A percentile compares a stretch with the other conserved stretches of the same genome.
phyloP scores from a whole-genome alignment of 1,284 basidiomycete species.

The Naganishia cerealis region DNA sequence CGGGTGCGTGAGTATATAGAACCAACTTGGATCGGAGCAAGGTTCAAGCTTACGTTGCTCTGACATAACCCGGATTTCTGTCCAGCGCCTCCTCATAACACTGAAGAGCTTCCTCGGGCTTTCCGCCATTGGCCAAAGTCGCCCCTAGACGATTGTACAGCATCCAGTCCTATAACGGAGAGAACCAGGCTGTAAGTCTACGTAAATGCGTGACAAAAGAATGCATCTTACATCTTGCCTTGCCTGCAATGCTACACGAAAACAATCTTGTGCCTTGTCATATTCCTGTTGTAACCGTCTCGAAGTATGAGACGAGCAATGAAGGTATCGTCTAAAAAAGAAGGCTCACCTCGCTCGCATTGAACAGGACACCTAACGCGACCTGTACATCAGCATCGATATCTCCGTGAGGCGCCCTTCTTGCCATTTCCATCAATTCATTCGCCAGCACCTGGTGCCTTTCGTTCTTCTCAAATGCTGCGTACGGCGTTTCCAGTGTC shows the following conservation, averaged over 20 bases:
- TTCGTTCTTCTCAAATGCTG: conserved; percentile 22
- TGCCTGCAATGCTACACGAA: conserved; percentile 79
- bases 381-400: conserved; percentile 94
- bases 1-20: neutral
- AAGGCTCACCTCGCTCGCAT: conserved; percentile 74
- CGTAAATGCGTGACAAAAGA: conserved; percentile 23
- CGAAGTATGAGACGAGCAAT: conserved; percentile 24
- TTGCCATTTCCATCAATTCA: conserved; percentile 53
- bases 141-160: conserved; percentile 95
- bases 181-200: neutral
- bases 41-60: conserved; percentile 65
- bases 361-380: conserved; percentile 88
- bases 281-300: conserved; percentile 66
- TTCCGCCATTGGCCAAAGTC: conserved; percentile 89
- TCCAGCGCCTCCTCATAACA: conserved; percentile 89
- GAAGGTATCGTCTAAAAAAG: conserved; percentile 17
- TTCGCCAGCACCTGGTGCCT: conserved; percentile 46
- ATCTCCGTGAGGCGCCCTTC: conserved; percentile 55
- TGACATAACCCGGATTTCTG: conserved; percentile 87
- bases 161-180: conserved; percentile 73
- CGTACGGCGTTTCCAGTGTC: conserved; percentile 42
- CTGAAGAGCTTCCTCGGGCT: conserved; percentile 75
- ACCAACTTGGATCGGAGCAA: neutral
- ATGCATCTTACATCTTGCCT: conserved; percentile 71
- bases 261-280: conserved; percentile 89